Conservation (phyloP, 257 asterid genomes). For the Solanum corneliomulleri region DNA sequence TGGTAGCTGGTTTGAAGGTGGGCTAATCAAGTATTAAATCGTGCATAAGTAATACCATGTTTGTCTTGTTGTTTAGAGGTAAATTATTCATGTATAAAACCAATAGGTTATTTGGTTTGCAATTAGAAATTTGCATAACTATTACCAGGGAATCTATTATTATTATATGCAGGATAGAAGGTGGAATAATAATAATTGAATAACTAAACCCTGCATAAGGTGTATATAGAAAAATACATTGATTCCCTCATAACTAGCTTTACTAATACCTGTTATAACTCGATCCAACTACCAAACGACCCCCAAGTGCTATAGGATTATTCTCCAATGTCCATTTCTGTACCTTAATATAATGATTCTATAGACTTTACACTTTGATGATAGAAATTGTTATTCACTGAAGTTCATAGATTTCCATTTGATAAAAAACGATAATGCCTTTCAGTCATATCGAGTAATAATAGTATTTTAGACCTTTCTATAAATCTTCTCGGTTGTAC, state of each 20-base stretch:
- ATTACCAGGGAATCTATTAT: background rate
- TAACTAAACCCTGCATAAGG: background rate
- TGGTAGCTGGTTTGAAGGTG: background rate
- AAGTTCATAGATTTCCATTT: background rate
- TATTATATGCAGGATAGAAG: background rate
- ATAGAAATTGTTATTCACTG: background rate
- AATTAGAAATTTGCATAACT: background rate
- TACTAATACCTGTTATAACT: background rate
- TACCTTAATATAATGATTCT: background rate
- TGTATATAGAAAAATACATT: background rate
- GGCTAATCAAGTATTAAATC: background rate
- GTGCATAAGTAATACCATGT: background rate
- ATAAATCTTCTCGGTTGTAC: background rate
- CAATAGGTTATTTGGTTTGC: background rate
- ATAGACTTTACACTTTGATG: background rate
- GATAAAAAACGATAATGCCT: background rate
- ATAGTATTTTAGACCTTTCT: background rate
- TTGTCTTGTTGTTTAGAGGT: background rate
- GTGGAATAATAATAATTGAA: background rate
- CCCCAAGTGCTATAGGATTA: background rate
- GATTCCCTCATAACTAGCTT: background rate
- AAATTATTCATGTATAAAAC: background rate
- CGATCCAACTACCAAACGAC: background rate
- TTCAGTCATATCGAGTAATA: background rate
- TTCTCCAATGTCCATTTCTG: background rate